phyloP scores from a whole-genome alignment of 177 flowering plant genomes.

The Vitis hybrid region DNA sequence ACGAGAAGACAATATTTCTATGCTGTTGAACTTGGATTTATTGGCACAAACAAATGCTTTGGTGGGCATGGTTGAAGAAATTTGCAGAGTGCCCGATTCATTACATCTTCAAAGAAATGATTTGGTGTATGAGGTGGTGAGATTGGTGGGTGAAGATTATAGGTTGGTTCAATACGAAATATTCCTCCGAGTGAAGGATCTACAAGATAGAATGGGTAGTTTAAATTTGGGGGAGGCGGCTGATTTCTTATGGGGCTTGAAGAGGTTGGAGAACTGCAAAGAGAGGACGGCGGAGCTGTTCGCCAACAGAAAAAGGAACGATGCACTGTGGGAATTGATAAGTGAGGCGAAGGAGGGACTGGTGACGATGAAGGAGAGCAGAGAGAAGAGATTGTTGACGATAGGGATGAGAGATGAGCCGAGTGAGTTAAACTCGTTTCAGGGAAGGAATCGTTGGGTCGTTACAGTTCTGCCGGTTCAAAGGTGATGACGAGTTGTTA shows the following conservation, averaged over 20 bases:
- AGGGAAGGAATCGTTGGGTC: slow-evolving; percentile 12
- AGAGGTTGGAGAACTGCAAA: slow-evolving; percentile 24
- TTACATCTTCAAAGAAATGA: slow-evolving; percentile 20
- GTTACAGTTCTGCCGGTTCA: slow-evolving; percentile 8
- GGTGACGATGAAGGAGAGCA: slow-evolving; percentile 2
- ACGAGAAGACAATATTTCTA: slow-evolving; percentile 1
- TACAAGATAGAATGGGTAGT: slow-evolving; percentile 13
- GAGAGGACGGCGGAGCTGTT: slow-evolving; percentile 26
- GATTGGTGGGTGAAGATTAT: slow-evolving; percentile 26
- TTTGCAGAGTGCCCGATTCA: slow-evolving; percentile 22
- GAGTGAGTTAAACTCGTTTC: slow-evolving; percentile 14
- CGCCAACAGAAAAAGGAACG: slow-evolving; percentile 21
- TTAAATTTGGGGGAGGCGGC: slow-evolving; percentile 20
- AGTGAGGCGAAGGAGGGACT: slow-evolving; percentile 9
- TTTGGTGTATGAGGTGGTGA: slow-evolving; percentile 30
- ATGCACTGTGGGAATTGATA: slow-evolving; percentile 29
- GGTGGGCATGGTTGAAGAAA: slow-evolving; percentile 17
- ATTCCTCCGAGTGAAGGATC: slow-evolving; percentile 14
- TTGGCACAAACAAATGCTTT: slow-evolving; percentile 16
- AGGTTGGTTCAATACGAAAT: slow-evolving; percentile 24
- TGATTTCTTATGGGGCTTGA: slow-evolving; percentile 11
- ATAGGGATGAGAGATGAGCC: not conserved
- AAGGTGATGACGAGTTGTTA: slow-evolving; percentile 5
- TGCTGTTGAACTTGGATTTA: slow-evolving; percentile 15
- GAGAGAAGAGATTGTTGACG: slow-evolving; percentile 5